Evolutionary conservation across 768 basidiomycete genomes (phyloP).

Genomic region (Lyophyllum shimeji): DNA sequence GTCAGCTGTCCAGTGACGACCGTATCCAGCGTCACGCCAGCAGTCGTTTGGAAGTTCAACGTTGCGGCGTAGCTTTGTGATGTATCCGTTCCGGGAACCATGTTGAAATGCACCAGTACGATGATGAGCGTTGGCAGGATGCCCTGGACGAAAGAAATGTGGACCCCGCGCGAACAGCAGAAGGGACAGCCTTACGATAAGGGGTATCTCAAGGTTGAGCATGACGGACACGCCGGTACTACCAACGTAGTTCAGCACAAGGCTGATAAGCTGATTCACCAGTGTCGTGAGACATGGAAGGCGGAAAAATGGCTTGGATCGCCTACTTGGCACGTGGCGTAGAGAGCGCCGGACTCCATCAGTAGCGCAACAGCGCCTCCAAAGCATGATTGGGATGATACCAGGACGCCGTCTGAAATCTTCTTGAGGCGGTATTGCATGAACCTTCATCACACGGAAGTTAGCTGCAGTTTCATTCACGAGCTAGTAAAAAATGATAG

Average conservation of each 20-base stretch:
- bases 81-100: conserved; percentile 7
- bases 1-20: neutral
- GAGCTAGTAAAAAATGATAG: neutral
- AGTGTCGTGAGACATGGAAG: neutral
- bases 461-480: no score
- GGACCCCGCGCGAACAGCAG: neutral
- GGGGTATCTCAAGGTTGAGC: conserved; percentile 9
- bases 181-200: conserved; percentile 3
- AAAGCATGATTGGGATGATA: neutral
- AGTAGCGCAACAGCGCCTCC: neutral
- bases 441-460: neutral
- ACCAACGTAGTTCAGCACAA: conserved; percentile 3
- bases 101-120: conserved; percentile 9
- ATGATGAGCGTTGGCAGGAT: conserved; percentile 11
- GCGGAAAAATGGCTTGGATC: neutral
- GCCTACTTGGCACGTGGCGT: conserved; percentile 1
- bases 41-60: neutral
- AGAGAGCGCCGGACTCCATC: neutral
- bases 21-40: neutral
- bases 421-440: neutral
- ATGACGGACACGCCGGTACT: conserved; percentile 6
- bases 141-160: neutral
- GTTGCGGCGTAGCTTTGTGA: neutral
- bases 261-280: conserved; percentile 4
- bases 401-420: neutral